A percentile compares a stretch with the other conserved stretches of the same genome.
These are phyloP conservation scores for Phoma sp. DNA, from an alignment of 2,329 filamentous ascomycete genomes.

Conservation along the genomic window DNA sequence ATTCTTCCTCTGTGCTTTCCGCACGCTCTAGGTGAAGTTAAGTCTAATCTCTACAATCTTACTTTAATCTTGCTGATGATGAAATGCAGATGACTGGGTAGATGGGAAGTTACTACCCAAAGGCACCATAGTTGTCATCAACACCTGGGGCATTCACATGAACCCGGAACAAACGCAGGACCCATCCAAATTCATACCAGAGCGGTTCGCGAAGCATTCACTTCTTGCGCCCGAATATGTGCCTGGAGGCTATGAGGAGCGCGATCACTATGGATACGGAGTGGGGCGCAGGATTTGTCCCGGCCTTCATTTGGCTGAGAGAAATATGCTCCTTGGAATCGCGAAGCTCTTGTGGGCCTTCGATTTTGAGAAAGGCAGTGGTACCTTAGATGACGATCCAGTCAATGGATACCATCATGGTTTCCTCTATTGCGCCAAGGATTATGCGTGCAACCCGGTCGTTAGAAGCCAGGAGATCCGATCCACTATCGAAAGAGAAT, in stretches of 20 bases:
- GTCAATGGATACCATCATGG: slow-evolving; percentile 3
- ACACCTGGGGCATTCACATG: slow-evolving; percentile 37
- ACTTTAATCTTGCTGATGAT: not conserved
- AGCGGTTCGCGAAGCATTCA: slow-evolving; percentile 23
- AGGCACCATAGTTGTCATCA: slow-evolving; percentile 38
- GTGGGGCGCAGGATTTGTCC: slow-evolving; percentile 45
- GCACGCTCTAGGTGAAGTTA: slow-evolving; percentile 6
- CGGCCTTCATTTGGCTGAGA: slow-evolving; percentile 43
- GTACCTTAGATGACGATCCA: not conserved
- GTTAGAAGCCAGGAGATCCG: slow-evolving; percentile 1
- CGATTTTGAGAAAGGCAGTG: not conserved
- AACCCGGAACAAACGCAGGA: slow-evolving; percentile 18
- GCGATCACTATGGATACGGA: slow-evolving; percentile 47
- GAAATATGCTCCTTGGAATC: slow-evolving; percentile 26
- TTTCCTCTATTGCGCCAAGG: slow-evolving; percentile 6
- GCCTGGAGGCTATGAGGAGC: slow-evolving; percentile 21
- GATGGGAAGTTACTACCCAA: slow-evolving; percentile 35
- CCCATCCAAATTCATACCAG: slow-evolving; percentile 25
- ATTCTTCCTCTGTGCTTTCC: slow-evolving; percentile 14
- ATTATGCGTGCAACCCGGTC: slow-evolving; percentile 1
- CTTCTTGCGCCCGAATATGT: slow-evolving; percentile 17
- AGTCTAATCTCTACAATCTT: not conserved
- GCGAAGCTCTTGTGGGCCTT: slow-evolving; percentile 8
- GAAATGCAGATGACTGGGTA: slow-evolving; percentile 7
- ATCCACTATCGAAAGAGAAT: not conserved